Conservation (phyloP, 2,329 filamentous ascomycete genomes). For the Aspergillus brunneoviolaceus region DNA sequence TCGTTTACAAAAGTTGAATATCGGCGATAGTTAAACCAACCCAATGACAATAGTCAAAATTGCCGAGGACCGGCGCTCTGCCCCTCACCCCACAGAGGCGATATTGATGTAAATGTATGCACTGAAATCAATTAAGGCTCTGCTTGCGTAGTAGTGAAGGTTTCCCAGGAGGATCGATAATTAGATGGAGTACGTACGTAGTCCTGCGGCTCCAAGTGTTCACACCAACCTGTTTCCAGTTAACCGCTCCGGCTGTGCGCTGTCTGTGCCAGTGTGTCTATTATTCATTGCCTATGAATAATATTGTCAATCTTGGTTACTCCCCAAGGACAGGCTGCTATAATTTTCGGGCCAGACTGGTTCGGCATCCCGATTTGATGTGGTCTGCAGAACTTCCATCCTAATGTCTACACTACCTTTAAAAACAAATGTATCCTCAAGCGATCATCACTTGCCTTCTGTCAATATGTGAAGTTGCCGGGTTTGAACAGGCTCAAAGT, state of each 20-base stretch:
- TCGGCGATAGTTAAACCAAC: too few relatives aligned
- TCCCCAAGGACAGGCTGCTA: background rate
- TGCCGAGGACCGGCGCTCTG: constrained; percentile 13
- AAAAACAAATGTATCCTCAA: too few relatives aligned
- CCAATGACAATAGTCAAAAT: background rate
- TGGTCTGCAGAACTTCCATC: background rate
- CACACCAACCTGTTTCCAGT: background rate
- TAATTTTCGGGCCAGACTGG: background rate
- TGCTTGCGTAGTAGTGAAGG: background rate
- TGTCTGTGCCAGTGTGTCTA: background rate
- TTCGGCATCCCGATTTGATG: background rate
- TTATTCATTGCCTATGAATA: too few relatives aligned
- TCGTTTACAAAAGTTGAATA: too few relatives aligned
- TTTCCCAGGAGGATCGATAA: background rate
- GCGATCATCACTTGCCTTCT: too few relatives aligned
- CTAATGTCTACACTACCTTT: too few relatives aligned
- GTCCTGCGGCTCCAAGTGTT: too few relatives aligned
- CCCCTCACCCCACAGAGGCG: background rate
- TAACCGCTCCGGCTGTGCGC: background rate
- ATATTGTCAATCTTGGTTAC: background rate
- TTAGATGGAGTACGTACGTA: background rate
- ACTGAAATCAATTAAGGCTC: too few relatives aligned
- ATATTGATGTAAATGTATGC: too few relatives aligned
- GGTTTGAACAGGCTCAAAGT: background rate
- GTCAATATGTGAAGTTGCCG: too few relatives aligned